A percentile compares a stretch with the other conserved stretches of the same genome.
These are phyloP conservation scores for Bryoglossum gracile DNA, from an alignment of 495 filamentous ascomycete species.

Conservation along the genomic window DNA sequence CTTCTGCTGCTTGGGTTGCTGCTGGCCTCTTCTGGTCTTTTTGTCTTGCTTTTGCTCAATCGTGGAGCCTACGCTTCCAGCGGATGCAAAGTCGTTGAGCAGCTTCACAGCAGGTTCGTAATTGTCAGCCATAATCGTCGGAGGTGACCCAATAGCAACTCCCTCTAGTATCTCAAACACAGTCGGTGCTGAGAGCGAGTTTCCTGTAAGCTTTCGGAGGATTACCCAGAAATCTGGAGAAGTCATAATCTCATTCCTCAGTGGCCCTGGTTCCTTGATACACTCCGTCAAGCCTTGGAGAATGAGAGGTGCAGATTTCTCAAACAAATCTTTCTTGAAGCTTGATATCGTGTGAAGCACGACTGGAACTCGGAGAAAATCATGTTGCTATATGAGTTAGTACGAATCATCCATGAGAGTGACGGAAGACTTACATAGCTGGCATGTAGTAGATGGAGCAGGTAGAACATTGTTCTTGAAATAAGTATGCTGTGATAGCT, in stretches of 20 bases:
- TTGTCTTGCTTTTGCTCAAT: constrained; percentile 78
- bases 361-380: constrained; percentile 87
- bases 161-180: constrained; percentile 79
- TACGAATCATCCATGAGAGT: not conserved
- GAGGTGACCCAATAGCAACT: constrained; percentile 56
- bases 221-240: constrained; percentile 98
- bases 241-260: constrained; percentile 87
- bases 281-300: constrained; percentile 75
- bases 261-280: constrained; percentile 61
- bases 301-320: constrained; percentile 65
- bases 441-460: constrained; percentile 73
- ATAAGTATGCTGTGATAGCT: constrained; percentile 74
- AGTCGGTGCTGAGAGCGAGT: constrained; percentile 58
- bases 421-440: constrained; percentile 66
- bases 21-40: constrained; percentile 39
- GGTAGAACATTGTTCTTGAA: constrained; percentile 77
- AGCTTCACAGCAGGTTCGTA: constrained; percentile 79
- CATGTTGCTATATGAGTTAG: constrained; percentile 60
- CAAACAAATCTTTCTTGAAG: constrained; percentile 68
- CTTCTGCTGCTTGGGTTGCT: constrained; percentile 44
- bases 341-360: constrained; percentile 85
- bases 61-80: constrained; percentile 70
- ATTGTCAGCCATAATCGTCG: constrained; percentile 87
- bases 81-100: constrained; percentile 83
- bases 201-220: constrained; percentile 61